Evolutionary conservation across 2,329 filamentous ascomycete species (phyloP), one percentile per base, ranked within the genome.

Genomic region (Incumbomyces delicatus): DNA sequence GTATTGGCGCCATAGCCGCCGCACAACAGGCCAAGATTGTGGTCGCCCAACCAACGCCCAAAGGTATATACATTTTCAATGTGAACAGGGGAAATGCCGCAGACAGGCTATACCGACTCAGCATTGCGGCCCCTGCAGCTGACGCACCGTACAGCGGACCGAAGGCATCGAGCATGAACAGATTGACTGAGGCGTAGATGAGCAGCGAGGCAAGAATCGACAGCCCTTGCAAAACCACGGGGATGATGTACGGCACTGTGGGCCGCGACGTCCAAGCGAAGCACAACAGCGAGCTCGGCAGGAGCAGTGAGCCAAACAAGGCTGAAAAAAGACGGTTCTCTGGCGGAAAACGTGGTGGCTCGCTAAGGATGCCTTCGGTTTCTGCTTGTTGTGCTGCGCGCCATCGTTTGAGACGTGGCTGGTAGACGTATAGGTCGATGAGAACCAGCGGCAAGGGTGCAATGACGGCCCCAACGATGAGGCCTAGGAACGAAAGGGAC

Each of bases 241-340:
- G 59, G 14, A 55, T 50, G 11, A 62, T 60, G 58, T 59, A 63
- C 17, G 57, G 47, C 73, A 58, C 48, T 2, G 42, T 38, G 1
- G 51, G 39, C 1, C 48, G 47, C 1, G 59, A 78, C 4, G 78
- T 77, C 81, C 81, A 85, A 46, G 79, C 81, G 54, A 84, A 84
- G 74, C 78, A 81, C 61, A 85, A 82, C 20, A 85, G 74, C 39
- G 78, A 80, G 18, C 62, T 66, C 1, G 80, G 71, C 6, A 63
- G 51, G 3, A 58, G 33, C 16, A 61, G 51, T 14, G 53, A 57
- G 7, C 55, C 58, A 20, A 57, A 49, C 35, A 61, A 51, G n/a
- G 58, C 57, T 2, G 57, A 48, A 34, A 55, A 58, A 3, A 63
- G 56, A 4, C 53, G 50, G 29, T 53, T 44, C 40, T 62, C 58